phyloP scores from a whole-genome alignment of 2,329 filamentous ascomycete genomes.

The Cryphonectria nitschkei region DNA sequence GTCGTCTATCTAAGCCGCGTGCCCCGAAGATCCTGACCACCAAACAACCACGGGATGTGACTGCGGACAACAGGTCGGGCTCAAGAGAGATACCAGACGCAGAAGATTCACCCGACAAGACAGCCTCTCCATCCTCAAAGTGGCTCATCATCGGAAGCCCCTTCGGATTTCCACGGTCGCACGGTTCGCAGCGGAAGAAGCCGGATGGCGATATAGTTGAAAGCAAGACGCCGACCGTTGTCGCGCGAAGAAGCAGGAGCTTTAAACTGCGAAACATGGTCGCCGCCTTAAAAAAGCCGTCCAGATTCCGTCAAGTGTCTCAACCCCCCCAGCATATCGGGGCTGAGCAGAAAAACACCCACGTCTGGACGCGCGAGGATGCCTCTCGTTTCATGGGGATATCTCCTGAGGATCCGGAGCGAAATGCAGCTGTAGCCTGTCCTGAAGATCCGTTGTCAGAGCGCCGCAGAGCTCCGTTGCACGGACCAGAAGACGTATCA shows the following conservation, averaged over 20 bases:
- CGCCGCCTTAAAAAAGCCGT: background rate
- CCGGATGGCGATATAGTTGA: background rate
- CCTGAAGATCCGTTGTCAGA: background rate
- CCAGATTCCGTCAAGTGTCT: background rate
- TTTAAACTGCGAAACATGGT: background rate
- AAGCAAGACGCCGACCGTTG: background rate
- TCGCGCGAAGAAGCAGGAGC: background rate
- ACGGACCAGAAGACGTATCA: background rate
- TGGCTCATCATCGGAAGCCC: background rate
- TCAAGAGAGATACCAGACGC: background rate
- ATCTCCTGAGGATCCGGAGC: background rate
- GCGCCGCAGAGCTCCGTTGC: background rate
- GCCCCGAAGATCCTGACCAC: background rate
- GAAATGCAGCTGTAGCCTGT: background rate
- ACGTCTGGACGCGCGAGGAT: constrained; percentile 1
- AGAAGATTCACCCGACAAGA: background rate
- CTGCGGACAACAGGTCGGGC: background rate
- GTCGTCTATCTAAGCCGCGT: background rate
- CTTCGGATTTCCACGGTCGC: background rate
- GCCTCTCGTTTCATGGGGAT: background rate
- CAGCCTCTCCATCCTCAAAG: background rate
- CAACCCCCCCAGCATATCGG: background rate
- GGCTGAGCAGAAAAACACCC: background rate
- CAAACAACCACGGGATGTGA: background rate
- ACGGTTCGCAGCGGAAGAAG: background rate